Conservation (phyloP, 2,329 filamentous ascomycete species). For the Neonectria ditissima region DNA sequence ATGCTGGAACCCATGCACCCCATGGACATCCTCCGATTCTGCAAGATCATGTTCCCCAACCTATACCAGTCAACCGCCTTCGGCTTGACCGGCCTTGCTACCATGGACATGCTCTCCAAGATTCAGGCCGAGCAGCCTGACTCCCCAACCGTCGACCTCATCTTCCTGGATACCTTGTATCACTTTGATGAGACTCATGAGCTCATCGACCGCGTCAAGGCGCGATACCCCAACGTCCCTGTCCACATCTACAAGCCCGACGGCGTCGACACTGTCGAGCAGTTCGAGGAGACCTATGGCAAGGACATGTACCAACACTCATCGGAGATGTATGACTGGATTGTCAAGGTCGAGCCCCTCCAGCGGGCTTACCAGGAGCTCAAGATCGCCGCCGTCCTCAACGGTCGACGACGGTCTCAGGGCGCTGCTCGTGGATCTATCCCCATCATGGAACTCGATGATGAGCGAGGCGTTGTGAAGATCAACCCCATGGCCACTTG, state of each 20-base stretch:
- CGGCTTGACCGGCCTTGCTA: constrained; percentile 82
- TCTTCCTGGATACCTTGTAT: constrained; percentile 88
- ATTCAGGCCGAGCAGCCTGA: constrained; percentile 73
- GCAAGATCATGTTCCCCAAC: constrained; percentile 88
- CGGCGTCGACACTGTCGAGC: constrained; percentile 75
- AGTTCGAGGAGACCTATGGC: constrained; percentile 88
- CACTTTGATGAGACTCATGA: constrained; percentile 83
- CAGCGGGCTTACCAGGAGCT: constrained; percentile 91
- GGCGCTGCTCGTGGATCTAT: constrained; percentile 92
- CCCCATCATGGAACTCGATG: constrained; percentile 90
- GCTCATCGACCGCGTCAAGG: constrained; percentile 79
- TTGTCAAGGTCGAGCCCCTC: constrained; percentile 97
- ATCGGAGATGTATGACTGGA: constrained; percentile 93
- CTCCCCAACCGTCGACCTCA: constrained; percentile 70
- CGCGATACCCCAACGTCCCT: constrained; percentile 80
- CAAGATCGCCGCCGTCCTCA: constrained; percentile 89
- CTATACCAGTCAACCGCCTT: constrained; percentile 90
- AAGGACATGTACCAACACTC: constrained; percentile 86
- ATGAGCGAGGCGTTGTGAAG: constrained; percentile 91
- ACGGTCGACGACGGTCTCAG: constrained; percentile 90
- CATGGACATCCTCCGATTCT: constrained; percentile 92
- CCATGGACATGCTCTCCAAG: constrained; percentile 87
- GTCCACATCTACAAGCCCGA: constrained; percentile 93
- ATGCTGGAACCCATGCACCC: constrained; percentile 90
- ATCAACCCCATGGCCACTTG: constrained; percentile 97